Percentiles rank a stretch among this genome's conserved stretches.
These are phyloP conservation scores for Tetramitus jugosus DNA, from an alignment of 208 protist genomes.

Conservation along the genomic window DNA sequence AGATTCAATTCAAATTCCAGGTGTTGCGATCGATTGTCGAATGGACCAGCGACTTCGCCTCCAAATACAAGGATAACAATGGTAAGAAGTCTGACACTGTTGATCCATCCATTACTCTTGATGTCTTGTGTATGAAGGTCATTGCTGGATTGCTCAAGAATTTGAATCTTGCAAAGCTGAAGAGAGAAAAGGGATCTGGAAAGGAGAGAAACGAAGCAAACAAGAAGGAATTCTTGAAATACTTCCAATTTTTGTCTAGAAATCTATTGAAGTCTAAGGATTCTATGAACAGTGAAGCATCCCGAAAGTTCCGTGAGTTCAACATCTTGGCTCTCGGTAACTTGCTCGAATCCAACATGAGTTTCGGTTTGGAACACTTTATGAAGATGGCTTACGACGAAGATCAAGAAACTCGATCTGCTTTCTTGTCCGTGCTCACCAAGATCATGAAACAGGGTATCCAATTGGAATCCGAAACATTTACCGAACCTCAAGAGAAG, in stretches of 20 bases:
- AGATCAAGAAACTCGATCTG: conserved; percentile 9
- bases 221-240: conserved; percentile 14
- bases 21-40: not conserved
- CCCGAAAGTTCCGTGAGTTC: not conserved
- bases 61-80: not conserved
- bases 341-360: not conserved
- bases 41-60: conserved; percentile 14
- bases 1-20: conserved; percentile 9
- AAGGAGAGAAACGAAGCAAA: not conserved
- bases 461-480: not conserved
- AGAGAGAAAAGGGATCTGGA: not conserved
- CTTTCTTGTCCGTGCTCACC: conserved; percentile 7
- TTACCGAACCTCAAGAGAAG: not conserved
- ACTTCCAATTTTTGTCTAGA: not conserved
- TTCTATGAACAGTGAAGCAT: no score
- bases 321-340: not conserved
- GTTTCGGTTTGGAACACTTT: conserved; percentile 12
- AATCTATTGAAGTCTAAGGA: no score
- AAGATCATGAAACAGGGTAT: conserved; percentile 17
- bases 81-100: not conserved
- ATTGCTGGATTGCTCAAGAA: not conserved
- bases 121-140: conserved; percentile 8
- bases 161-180: not conserved
- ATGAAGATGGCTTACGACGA: conserved; percentile 11
- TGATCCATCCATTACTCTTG: not conserved